phyloP scores from a whole-genome alignment of 2,329 filamentous ascomycete species.

The Macroventuria anomochaeta region DNA sequence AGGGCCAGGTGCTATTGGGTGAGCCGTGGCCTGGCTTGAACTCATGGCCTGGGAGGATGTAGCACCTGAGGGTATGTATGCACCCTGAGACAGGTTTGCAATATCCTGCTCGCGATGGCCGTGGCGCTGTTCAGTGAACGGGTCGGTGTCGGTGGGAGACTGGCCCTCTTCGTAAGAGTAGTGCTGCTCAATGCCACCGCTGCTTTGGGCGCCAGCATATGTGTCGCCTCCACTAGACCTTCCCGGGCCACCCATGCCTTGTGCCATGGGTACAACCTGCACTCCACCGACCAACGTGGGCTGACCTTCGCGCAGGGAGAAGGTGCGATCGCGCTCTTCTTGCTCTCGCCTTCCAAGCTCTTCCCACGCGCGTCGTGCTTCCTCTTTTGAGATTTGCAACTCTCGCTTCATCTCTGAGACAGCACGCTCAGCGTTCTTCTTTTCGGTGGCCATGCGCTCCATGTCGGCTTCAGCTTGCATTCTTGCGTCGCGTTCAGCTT shows the following conservation, averaged over 20 bases:
- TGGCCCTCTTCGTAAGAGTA: conserved; percentile 59
- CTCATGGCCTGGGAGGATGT: conserved; percentile 28
- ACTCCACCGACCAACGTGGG: conserved; percentile 91
- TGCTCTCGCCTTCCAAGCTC: conserved; percentile 92
- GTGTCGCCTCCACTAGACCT: conserved; percentile 45
- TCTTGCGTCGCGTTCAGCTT: conserved; percentile 73
- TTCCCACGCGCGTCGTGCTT: conserved; percentile 95
- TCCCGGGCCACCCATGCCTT: conserved; percentile 59
- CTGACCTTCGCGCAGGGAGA: conserved; percentile 83
- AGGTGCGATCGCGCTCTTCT: conserved; percentile 85
- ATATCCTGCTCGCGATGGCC: conserved; percentile 41
- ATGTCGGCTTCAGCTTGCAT: conserved; percentile 71
- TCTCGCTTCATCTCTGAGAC: conserved; percentile 92
- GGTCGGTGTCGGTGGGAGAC: conserved; percentile 66
- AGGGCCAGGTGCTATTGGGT: conserved; percentile 36
- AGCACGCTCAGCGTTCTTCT: conserved; percentile 73
- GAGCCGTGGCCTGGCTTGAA: conserved; percentile 27
- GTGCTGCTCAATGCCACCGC: conserved; percentile 49
- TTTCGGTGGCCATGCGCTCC: conserved; percentile 72
- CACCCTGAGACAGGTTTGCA: conserved; percentile 42
- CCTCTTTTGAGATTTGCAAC: conserved; percentile 91
- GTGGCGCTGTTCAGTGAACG: conserved; percentile 61
- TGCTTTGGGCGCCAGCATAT: conserved; percentile 41
- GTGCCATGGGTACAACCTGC: conserved; percentile 92
- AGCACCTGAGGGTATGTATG: conserved; percentile 44